Percentiles rank a stretch among this genome's conserved stretches.
phyloP scores from a whole-genome alignment of 1,284 basidiomycete genomes.

The Pseudozyma sp. region DNA sequence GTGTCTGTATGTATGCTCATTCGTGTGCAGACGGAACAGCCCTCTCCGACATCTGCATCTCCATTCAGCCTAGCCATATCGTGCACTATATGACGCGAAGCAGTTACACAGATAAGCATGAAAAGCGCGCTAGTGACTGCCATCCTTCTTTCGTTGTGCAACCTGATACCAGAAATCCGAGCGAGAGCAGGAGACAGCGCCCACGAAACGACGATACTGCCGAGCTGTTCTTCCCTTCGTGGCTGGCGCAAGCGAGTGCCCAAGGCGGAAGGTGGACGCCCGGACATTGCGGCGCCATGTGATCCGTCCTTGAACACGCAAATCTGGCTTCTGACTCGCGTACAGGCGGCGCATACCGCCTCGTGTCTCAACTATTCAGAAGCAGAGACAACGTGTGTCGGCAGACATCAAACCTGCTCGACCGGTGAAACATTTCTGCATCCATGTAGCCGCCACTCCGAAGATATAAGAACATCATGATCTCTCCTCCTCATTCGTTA shows the following conservation, averaged over 20 bases:
- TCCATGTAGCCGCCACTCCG: neutral
- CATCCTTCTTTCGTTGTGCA: neutral
- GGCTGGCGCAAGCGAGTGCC: neutral
- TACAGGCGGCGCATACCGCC: neutral
- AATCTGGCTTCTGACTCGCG: neutral
- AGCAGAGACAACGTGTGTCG: neutral
- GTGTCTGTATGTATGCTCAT: constrained; percentile 2
- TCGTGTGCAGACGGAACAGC: neutral
- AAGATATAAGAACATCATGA: neutral
- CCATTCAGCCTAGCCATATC: neutral
- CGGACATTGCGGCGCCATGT: neutral
- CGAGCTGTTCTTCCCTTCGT: neutral
- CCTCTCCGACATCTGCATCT: constrained; percentile 4
- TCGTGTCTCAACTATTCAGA: neutral
- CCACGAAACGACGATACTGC: neutral
- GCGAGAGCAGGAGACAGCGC: neutral
- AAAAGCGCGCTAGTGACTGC: neutral
- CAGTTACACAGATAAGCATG: too few relatives aligned
- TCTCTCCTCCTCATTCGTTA: neutral
- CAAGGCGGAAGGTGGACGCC: neutral
- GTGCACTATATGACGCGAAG: neutral
- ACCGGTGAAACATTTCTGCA: neutral
- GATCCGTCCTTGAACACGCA: neutral
- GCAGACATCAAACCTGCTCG: too few relatives aligned
- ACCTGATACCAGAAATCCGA: neutral